Base-by-base conservation (phyloP, 257 asterid genomes). In the Striga asiatica region DNA sequence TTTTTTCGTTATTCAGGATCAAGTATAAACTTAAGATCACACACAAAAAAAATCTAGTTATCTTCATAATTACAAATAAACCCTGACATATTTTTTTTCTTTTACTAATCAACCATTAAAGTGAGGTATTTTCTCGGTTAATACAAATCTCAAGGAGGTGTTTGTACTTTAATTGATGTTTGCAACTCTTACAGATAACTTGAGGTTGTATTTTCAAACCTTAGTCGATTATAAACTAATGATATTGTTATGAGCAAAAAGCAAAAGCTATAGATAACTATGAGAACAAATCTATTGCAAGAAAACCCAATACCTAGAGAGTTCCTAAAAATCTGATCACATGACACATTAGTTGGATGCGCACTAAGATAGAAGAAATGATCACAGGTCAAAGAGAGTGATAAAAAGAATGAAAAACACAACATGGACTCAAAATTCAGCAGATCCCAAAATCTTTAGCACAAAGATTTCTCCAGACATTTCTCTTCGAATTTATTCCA, bases 171-270 rank as follows among this genome's bases (percentile, higher is more conserved):
- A n/a, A n/a, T n/a, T n/a, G n/a, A n/a, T n/a, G n/a, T n/a, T n/a
- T n/a, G n/a, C n/a, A n/a, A n/a, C n/a, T n/a, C n/a, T n/a, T n/a
- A n/a, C n/a, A n/a, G n/a, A n/a, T 25, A 61, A 28, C 25, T 56
- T 41, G 12, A 52, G 6, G 8, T 17, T 54, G 35, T 19, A 1
- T 13, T 41, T 16, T 58, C 29, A 31, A 61, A 53, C 57, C 46
- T 59, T 20, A 24, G 24, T 14, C 5, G 29, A 16, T 28, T 46
- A 49, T 25, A 28, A 48, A 18, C 38, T n/a, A 32, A 48, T 17
- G 35, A n/a, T n/a, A 59, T 34, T 69, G 29, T 31, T 35, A 70
- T 9, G 57, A 65, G 52, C 31, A 50, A 49, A 49, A 25, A 19
- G 41, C 14, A 10, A 28, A 45, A 21, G 3, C 14, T 29, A 12